A percentile compares a stretch with the other conserved stretches of the same genome.
Evolutionary conservation across 257 asterid genomes (phyloP).

Genomic region (Scutellaria minor): DNA sequence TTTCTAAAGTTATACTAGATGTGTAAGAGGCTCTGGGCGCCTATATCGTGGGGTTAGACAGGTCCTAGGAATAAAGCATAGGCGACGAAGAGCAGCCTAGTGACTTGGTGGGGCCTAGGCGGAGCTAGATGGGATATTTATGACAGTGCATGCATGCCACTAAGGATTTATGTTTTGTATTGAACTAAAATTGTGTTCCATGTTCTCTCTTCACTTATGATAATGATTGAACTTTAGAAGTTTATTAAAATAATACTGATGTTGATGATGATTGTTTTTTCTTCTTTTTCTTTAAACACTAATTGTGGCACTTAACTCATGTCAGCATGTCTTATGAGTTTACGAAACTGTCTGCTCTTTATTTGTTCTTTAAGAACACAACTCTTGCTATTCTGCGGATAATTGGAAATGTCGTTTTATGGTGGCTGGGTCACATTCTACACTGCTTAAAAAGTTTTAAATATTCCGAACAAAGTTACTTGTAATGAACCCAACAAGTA

Average conservation of each 20-base stretch:
- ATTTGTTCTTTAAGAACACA: not conserved
- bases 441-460: not conserved
- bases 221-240: not conserved
- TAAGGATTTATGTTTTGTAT: not conserved
- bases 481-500: no score
- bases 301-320: not conserved
- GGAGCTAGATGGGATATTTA: not conserved
- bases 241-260: not conserved
- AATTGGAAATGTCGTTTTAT: no score
- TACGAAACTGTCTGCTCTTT: not conserved
- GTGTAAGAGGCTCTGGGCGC: no score
- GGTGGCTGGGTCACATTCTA: not conserved
- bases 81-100: no score
- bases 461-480: no score
- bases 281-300: not conserved
- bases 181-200: not conserved
- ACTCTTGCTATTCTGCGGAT: no score
- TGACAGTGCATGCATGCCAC: not conserved
- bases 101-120: no score
- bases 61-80: no score
- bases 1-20: not conserved
- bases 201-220: not conserved
- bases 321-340: not conserved
- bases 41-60: no score
- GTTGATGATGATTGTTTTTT: not conserved